Evolutionary conservation across 2,329 filamentous ascomycete genomes (phyloP).

Genomic region (Claviceps africana): DNA sequence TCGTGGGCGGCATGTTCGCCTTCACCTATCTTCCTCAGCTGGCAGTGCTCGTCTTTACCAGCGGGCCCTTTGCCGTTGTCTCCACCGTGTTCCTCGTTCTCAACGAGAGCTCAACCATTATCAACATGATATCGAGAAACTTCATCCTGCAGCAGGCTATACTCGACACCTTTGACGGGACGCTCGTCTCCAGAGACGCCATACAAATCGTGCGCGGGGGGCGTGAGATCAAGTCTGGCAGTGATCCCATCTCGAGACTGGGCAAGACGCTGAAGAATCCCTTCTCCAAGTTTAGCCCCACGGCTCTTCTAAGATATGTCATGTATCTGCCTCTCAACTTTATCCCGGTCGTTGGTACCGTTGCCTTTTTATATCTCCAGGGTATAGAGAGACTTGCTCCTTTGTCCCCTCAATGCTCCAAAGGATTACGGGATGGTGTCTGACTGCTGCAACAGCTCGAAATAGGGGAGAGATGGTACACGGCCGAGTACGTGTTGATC

Average conservation of each 20-base stretch:
- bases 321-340: slow-evolving; percentile 88
- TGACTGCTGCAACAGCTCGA: slow-evolving; percentile 22
- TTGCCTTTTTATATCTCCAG: slow-evolving; percentile 66
- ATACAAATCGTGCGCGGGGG: slow-evolving; percentile 56
- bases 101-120: slow-evolving; percentile 45
- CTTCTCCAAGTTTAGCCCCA: slow-evolving; percentile 41
- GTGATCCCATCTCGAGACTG: slow-evolving; percentile 41
- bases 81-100: slow-evolving; percentile 56
- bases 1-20: slow-evolving; percentile 71
- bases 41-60: slow-evolving; percentile 68
- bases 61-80: slow-evolving; percentile 66
- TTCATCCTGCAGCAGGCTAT: slow-evolving; percentile 73
- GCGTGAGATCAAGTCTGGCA: slow-evolving; percentile 53
- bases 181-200: slow-evolving; percentile 37
- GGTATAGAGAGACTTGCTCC: slow-evolving; percentile 25
- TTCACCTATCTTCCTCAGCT: slow-evolving; percentile 80
- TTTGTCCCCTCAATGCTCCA: no score
- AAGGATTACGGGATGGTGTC: neutral
- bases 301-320: slow-evolving; percentile 60
- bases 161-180: slow-evolving; percentile 79
- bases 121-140: slow-evolving; percentile 44
- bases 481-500: slow-evolving; percentile 33
- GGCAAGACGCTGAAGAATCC: slow-evolving; percentile 44
- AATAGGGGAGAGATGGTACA: slow-evolving; percentile 36
- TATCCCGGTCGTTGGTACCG: slow-evolving; percentile 76